Evolutionary conservation across 371 early-diverging fungal species (phyloP), one percentile per base, ranked within the genome.

Genomic region (Choanephora cucurbitarum): DNA sequence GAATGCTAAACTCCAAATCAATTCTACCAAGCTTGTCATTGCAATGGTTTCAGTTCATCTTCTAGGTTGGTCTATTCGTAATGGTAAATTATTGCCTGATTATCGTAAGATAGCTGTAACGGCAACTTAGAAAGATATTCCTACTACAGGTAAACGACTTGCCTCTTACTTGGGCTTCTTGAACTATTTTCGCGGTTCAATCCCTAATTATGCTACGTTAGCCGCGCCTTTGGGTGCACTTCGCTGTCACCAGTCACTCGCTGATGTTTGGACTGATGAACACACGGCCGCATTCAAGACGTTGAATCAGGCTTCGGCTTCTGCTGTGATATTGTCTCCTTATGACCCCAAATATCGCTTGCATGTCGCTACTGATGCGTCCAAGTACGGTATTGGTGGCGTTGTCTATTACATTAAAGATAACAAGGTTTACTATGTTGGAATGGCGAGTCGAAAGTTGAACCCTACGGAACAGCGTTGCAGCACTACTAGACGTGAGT

Each of bases 131-230:
- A 43, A 49, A 21, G 31, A 11, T 15, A 22, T 28, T 2, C 61
- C 66, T 17, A 39, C 21, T 18, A 53, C 51, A 15, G 54, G 54
- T 15, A 55, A 41, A 21, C 37, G 49, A n/a, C n/a, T 61, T 3
- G 41, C 52, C n/a, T 43, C 50, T 17, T 65, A 54, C 31, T 17
- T 62, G 21, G 65, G 62, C 0, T 52, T 47, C n/a, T 52, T 66
- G 45, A 66, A 60, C 18, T 68, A 40, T 53, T 72, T 67, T 47
- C 47, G 63, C 2, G 51, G 44, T 5, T 49, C 46, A 28, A 60
- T 62, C 21, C 62, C 58, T 0, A 14, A 50, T 0, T 62, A 56
- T 15, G 24, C 58, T 19, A 40, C 42, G 0, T 5, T 68, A 2
- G 28, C 62, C 13, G 55, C 57, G 0, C 64, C 64, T 8, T 24